Percentiles rank a stretch among this genome's conserved stretches.
phyloP scores from a whole-genome alignment of 805 yeast species.

The Torulaspora franciscae region DNA sequence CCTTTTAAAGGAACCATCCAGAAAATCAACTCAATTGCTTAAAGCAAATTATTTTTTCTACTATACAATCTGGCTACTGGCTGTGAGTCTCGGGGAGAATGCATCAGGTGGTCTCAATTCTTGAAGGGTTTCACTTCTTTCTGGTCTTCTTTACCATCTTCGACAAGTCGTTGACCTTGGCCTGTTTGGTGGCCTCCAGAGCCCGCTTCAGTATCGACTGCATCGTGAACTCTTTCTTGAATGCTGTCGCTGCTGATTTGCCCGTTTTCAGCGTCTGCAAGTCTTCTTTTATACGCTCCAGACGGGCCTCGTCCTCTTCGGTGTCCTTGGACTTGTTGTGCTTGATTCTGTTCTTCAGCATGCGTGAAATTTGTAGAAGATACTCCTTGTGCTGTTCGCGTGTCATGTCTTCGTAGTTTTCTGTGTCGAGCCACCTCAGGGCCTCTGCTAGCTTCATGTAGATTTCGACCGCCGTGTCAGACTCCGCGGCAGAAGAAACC shows the following conservation, averaged over 20 bases:
- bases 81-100: no score
- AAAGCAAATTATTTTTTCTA: slow-evolving; percentile 5
- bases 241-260: slow-evolving; percentile 46
- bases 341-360: slow-evolving; percentile 41
- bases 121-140: slow-evolving; percentile 2
- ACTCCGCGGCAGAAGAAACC: slow-evolving; percentile 1
- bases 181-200: slow-evolving; percentile 18
- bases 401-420: slow-evolving; percentile 9
- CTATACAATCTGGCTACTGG: background rate
- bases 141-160: slow-evolving; percentile 55
- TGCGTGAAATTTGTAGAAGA: slow-evolving; percentile 48
- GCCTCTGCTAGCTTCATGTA: slow-evolving; percentile 23
- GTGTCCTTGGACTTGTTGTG: slow-evolving; percentile 38
- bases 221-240: slow-evolving; percentile 50
- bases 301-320: slow-evolving; percentile 40
- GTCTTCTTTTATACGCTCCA: slow-evolving; percentile 54
- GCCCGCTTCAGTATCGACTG: slow-evolving; percentile 42
- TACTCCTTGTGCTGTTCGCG: slow-evolving; percentile 48
- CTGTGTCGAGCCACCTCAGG: slow-evolving; percentile 19
- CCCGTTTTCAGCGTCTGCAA: slow-evolving; percentile 49
- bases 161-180: slow-evolving; percentile 55
- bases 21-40: slow-evolving; percentile 3
- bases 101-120: background rate
- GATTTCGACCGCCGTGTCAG: slow-evolving; percentile 10
- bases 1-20: slow-evolving; percentile 4